Percentiles rank a stretch among this genome's conserved stretches.
Conservation (phyloP, 2,329 filamentous ascomycete species). For the Chrysoporthe deuterocubensis region DNA sequence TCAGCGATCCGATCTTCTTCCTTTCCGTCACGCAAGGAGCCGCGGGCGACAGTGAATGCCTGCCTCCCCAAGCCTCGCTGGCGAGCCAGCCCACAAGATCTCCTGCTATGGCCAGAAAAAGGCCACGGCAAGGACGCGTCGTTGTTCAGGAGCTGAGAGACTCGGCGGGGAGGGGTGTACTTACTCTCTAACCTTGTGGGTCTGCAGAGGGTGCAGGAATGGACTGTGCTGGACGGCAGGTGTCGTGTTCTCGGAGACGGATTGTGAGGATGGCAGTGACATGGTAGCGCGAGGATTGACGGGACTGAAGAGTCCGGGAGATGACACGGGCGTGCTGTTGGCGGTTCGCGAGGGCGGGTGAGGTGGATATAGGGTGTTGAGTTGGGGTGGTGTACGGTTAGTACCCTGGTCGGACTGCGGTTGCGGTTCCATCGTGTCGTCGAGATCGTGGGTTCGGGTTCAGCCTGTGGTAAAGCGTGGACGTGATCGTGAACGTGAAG, state of each 20-base stretch:
- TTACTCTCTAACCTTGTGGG: conserved; percentile 77
- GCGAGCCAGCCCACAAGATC: conserved; percentile 1
- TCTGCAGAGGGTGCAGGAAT: conserved; percentile 72
- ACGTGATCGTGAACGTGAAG: conserved; percentile 11
- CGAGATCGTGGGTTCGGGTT: conserved; percentile 18
- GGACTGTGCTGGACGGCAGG: conserved; percentile 59
- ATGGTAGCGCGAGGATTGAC: conserved; percentile 47
- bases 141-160: background rate
- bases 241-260: conserved; percentile 58
- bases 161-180: conserved; percentile 39
- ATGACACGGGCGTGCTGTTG: conserved; percentile 62
- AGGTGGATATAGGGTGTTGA: conserved; percentile 42
- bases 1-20: conserved; percentile 11
- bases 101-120: background rate
- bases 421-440: conserved; percentile 39
- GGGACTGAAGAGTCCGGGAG: conserved; percentile 65
- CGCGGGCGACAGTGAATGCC: background rate
- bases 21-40: background rate
- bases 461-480: conserved; percentile 15
- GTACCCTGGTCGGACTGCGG: conserved; percentile 27
- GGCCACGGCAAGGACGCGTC: background rate
- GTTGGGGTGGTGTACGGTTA: conserved; percentile 38
- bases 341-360: conserved; percentile 50
- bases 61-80: background rate
- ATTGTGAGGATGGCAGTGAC: conserved; percentile 43